Conservation (phyloP, 208 protist species). For the Leishmania tarentolae region DNA sequence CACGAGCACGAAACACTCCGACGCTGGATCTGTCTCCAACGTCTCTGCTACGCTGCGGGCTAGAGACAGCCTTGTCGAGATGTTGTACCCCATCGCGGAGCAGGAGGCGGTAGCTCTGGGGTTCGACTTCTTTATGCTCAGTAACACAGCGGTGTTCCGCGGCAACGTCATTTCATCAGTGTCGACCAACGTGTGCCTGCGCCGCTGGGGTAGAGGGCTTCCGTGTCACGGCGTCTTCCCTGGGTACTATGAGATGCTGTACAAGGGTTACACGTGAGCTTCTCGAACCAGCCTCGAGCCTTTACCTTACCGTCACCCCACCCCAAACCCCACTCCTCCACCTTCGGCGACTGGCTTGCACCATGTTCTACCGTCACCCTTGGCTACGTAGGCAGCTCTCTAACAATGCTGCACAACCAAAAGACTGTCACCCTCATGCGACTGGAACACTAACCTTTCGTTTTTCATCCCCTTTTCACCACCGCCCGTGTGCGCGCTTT, state of each 20-base stretch:
- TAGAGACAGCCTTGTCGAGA: neutral
- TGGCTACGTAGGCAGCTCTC: neutral
- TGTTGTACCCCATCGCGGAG: conserved; percentile 25
- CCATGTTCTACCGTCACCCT: neutral
- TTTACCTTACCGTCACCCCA: neutral
- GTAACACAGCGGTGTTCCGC: conserved; percentile 27
- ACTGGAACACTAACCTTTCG: neutral
- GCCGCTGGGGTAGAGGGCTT: conserved; percentile 23
- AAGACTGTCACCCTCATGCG: neutral
- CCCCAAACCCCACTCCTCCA: neutral
- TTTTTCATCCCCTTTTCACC: neutral
- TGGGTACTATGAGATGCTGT: conserved; percentile 26
- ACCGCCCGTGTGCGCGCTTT: neutral
- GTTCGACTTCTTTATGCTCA: conserved; percentile 33
- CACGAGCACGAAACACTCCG: neutral
- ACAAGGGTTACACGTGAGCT: conserved; percentile 19
- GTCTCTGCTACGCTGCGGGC: neutral
- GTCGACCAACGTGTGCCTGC: conserved; percentile 24
- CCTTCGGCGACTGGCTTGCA: neutral
- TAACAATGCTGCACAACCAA: neutral
- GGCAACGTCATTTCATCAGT: conserved; percentile 14
- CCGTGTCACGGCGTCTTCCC: conserved; percentile 20
- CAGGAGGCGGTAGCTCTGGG: conserved; percentile 16
- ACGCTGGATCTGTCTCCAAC: neutral
- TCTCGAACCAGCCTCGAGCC: neutral